A percentile compares a stretch with the other conserved stretches of the same genome.
phyloP scores from a whole-genome alignment of 2,329 filamentous ascomycete genomes.

The Hawksworthiomyces lignivorus region DNA sequence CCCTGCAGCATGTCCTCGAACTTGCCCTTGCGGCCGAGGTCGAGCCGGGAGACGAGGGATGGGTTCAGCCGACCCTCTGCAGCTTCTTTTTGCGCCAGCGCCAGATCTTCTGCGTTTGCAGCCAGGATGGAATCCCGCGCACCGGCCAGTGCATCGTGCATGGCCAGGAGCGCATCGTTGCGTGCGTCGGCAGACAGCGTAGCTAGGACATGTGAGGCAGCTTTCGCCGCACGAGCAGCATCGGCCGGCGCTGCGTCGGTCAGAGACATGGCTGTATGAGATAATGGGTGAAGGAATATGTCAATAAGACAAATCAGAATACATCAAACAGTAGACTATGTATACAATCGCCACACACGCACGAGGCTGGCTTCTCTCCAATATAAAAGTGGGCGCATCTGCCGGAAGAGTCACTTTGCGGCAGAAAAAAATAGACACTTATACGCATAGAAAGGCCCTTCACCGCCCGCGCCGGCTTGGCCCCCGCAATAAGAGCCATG shows the following conservation, averaged over 20 bases:
- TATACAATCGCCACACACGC: too few species aligned
- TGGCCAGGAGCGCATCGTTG: conserved; percentile 76
- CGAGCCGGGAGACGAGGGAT: conserved; percentile 80
- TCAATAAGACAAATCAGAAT: conserved; percentile 2
- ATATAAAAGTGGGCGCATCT: too few species aligned
- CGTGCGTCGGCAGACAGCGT: conserved; percentile 68
- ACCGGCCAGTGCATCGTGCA: conserved; percentile 66
- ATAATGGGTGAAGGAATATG: background rate
- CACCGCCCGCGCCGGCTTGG: conserved; percentile 4
- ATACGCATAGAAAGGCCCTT: too few species aligned
- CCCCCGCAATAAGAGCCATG: conserved; percentile 1
- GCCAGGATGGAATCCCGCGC: conserved; percentile 70
- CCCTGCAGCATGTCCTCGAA: conserved; percentile 98
- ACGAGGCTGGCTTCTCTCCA: too few species aligned
- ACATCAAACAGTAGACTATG: too few species aligned
- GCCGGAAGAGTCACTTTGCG: too few species aligned
- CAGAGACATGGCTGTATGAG: conserved; percentile 62
- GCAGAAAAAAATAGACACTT: background rate
- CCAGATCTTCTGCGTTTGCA: conserved; percentile 79
- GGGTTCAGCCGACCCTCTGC: conserved; percentile 68
- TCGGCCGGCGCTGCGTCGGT: conserved; percentile 75
- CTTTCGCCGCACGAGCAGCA: conserved; percentile 69
- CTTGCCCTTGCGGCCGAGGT: conserved; percentile 79
- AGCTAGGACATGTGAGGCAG: conserved; percentile 74
- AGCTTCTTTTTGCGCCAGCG: conserved; percentile 59